Base-by-base conservation (phyloP, 2,329 filamentous ascomycete genomes). In the Cladophialophora exuberans region DNA sequence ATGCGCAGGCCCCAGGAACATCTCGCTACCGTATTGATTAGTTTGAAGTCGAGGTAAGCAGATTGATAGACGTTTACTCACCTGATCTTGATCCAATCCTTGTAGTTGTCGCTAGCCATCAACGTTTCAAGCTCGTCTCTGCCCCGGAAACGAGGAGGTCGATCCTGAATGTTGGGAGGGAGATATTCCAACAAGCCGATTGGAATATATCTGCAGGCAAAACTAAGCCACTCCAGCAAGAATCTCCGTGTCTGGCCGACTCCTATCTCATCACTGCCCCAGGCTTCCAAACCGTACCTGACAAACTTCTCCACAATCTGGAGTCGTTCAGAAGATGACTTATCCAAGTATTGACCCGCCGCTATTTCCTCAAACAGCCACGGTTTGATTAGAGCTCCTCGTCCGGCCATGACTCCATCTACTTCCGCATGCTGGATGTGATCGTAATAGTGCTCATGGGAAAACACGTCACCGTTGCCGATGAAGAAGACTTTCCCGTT, bases 61-160 rank as follows among this genome's bases (percentile, higher is more conserved):
- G 20, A 6, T 7, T 38, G 79, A 4, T 2, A 7, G 23, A 23
- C 7, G 18, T 5, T 6, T 18, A 5, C 84, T 71, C 82, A 94
- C 91, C 87, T 95, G 67, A 99, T 95, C 78, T 96, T 97, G 71
- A 99, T 91, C 94, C 94, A 99, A 72, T 99, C 94, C 75, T 87
- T 88, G 76, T 96, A 97, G 73, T 97, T 91, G 61, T 84, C 83
- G 73, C 91, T 97, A 11, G 86, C 87, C 74, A 99, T 80, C 62
- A 99, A 76, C n/a, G 90, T 96, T 81, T 99, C 94, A 68, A 99
- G 73, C 50, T 99, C 94, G 72, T 94, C 87, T 55, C 94, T 81
- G 17, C 93, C 92, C 65, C 79, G 83, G 69, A 88, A 99, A 41
- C 85, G 84, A 4, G 93, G 93, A 43, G 94, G 90, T 17, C 94